phyloP scores from a whole-genome alignment of 163 green algal genomes.

The Picocystis sp. region DNA sequence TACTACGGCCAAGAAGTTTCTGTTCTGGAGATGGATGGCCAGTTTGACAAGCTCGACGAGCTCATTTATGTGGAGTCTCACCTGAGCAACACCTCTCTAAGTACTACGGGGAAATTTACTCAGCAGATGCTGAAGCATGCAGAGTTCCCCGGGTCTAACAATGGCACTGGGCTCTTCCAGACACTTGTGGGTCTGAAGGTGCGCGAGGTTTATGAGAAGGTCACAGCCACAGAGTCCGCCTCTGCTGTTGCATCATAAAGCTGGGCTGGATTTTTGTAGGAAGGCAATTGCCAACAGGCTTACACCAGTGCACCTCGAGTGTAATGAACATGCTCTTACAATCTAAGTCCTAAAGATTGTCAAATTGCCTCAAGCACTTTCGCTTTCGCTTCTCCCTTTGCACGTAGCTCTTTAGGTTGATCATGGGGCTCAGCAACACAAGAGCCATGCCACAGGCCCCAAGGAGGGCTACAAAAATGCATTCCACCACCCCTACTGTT shows the following conservation, averaged over 20 bases:
- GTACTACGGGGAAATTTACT: slow-evolving; percentile 92
- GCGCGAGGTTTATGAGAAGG: slow-evolving; percentile 86
- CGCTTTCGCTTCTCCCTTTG: too few species aligned
- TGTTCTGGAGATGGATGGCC: slow-evolving; percentile 97
- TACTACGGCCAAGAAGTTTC: slow-evolving; percentile 77
- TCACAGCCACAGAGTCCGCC: slow-evolving; percentile 22
- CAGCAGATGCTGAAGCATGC: slow-evolving; percentile 99
- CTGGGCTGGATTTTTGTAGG: too few species aligned
- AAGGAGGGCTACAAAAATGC: slow-evolving; percentile 71
- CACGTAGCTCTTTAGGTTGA: slow-evolving; percentile 66
- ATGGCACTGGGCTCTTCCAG: slow-evolving; percentile 90
- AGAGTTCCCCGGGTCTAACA: slow-evolving; percentile 66
- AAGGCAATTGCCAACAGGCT: too few species aligned
- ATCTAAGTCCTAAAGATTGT: too few species aligned
- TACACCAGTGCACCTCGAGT: too few species aligned
- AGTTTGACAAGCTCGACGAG: slow-evolving; percentile 98
- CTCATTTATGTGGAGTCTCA: slow-evolving; percentile 99
- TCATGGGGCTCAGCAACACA: slow-evolving; percentile 77
- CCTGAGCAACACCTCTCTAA: slow-evolving; percentile 91
- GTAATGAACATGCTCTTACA: too few species aligned
- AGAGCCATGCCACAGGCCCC: slow-evolving; percentile 58
- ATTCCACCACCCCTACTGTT: slow-evolving; percentile 74
- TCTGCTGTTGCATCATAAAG: too few species aligned
- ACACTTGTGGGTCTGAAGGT: slow-evolving; percentile 52
- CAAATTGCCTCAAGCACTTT: too few species aligned